Base-by-base conservation (phyloP, 306 rosid genomes). In the Dryas octopetala region DNA sequence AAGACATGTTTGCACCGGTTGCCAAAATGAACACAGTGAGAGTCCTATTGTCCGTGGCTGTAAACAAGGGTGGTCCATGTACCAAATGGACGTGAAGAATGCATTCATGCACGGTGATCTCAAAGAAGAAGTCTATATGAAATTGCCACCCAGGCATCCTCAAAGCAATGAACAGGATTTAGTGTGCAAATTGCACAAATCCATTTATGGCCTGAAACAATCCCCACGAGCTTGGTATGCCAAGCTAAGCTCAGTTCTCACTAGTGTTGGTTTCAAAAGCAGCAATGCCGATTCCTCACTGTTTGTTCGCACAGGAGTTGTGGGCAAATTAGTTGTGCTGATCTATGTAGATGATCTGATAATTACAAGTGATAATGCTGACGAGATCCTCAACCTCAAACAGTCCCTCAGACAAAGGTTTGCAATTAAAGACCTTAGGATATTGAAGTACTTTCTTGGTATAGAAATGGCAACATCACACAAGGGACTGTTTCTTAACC, bases 161-260 rank as follows among this genome's bases (percentile, higher is more conserved):
- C 23, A 65, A 7, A n/a, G 15, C 12, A 15, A 41, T 2, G 15
- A 44, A 43, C 15, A 1, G 4, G 51, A 44, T 44, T 15, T 41
- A 1, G 70, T 17, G 13, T 44, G 38, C 7, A 65, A 44, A 8
- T 4, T 45, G 9, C 66, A 38, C 14, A 61, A 61, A 26, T 13
- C 12, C 5, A 26, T 61, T 23, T 61, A 61, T 61, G 65, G 44
- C 5, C 38, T 61, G 10, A 60, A 60, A 8, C 41, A 38, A 26
- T 26, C 45, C 1, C 70, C 70, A 13, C 14, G 53, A 15, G 70
- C 70, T n/a, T 65, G 70, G 70, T 65, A 65, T 65, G 26, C 70
- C 3, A 65, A 65, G 11, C 70, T 65, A 0, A 46, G 52, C 11
- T 16, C 14, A 3, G 26, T 14, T 44, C 26, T 43, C 2, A 14